phyloP scores from a whole-genome alignment of 2,329 filamentous ascomycete genomes.

The Xylaria sp. region DNA sequence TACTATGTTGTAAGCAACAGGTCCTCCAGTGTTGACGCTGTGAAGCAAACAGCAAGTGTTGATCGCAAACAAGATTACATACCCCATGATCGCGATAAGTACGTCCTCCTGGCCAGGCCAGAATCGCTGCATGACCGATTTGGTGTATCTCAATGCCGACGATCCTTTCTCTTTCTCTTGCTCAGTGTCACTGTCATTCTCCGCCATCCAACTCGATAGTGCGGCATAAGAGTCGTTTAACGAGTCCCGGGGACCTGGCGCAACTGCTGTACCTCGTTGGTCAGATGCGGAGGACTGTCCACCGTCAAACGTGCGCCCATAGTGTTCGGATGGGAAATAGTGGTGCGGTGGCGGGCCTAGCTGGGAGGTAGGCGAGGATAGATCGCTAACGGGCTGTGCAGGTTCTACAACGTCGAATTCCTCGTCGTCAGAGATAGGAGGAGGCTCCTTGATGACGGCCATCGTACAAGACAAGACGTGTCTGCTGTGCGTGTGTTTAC shows the following conservation, averaged over 20 bases:
- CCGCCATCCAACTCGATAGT: neutral
- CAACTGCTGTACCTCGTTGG: neutral
- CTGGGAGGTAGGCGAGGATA: conserved; percentile 16
- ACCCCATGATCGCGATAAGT: conserved; percentile 34
- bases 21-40: neutral
- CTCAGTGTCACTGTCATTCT: neutral
- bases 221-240: conserved; percentile 12
- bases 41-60: too few species aligned
- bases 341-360: neutral
- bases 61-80: neutral
- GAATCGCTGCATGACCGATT: conserved; percentile 22
- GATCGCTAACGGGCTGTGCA: conserved; percentile 22
- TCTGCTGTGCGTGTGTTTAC: too few species aligned
- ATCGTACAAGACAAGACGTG: conserved; percentile 1
- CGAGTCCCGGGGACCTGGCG: neutral
- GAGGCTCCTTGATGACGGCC: conserved; percentile 11
- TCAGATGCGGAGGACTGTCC: neutral
- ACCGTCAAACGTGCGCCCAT: conserved; percentile 13
- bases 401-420: conserved; percentile 27
- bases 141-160: conserved; percentile 25
- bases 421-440: conserved; percentile 25
- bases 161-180: too few species aligned
- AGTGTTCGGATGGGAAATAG: conserved; percentile 16
- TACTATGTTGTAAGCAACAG: conserved; percentile 11
- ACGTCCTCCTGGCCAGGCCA: conserved; percentile 25